Conservation (phyloP, 129 eudicot genomes). For the Chrysanthemum seticuspe region DNA sequence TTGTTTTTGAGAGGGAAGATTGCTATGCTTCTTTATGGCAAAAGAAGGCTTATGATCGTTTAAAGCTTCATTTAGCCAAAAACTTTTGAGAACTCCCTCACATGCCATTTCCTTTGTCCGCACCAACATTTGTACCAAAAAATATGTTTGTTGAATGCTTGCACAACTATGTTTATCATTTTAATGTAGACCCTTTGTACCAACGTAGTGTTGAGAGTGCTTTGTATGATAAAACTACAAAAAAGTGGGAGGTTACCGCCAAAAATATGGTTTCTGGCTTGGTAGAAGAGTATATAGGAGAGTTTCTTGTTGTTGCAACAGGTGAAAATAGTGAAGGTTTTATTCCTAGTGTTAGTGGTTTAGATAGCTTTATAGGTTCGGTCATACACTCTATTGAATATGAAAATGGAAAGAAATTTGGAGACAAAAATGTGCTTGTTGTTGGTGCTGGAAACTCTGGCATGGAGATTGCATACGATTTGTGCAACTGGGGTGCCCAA, state of each 20-base stretch:
- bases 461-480: constrained; percentile 67
- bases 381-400: constrained; percentile 46
- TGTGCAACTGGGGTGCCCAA: constrained; percentile 43
- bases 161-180: constrained; percentile 32
- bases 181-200: constrained; percentile 37
- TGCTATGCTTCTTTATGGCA: constrained; percentile 63
- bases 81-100: constrained; percentile 51
- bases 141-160: constrained; percentile 44
- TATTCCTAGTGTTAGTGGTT: constrained; percentile 44
- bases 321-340: constrained; percentile 53
- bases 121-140: constrained; percentile 51
- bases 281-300: constrained; percentile 30
- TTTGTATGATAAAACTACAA: constrained; percentile 15
- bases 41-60: constrained; percentile 50
- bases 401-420: constrained; percentile 41
- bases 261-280: constrained; percentile 16
- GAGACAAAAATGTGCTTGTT: constrained; percentile 45
- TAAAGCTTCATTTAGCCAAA: constrained; percentile 60
- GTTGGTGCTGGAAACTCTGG: constrained; percentile 81
- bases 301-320: constrained; percentile 62
- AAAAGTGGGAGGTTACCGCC: constrained; percentile 41
- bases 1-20: constrained; percentile 52
- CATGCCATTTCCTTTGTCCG: constrained; percentile 39
- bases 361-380: constrained; percentile 42
- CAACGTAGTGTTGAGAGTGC: constrained; percentile 40